Conservation (phyloP, 2,329 filamentous ascomycete genomes). For the Cytospora leucostoma region DNA sequence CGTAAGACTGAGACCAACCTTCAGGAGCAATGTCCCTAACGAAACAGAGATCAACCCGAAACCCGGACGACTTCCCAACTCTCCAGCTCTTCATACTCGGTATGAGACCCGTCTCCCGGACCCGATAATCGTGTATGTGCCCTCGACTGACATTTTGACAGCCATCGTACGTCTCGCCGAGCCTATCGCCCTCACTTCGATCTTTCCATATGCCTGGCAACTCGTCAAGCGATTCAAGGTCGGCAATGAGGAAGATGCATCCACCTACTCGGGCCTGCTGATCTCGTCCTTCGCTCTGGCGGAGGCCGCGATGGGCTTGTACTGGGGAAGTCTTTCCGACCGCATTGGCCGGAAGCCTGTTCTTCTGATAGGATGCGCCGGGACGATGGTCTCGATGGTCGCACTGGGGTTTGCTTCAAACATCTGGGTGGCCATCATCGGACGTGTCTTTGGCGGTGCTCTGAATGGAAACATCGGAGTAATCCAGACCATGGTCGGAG, state of each 20-base stretch:
- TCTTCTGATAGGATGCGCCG: conserved; percentile 75
- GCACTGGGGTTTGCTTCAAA: conserved; percentile 81
- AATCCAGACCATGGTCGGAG: conserved; percentile 90
- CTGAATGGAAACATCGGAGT: conserved; percentile 92
- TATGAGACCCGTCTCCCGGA: conserved; percentile 46
- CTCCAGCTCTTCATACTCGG: conserved; percentile 82
- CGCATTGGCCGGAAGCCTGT: conserved; percentile 79
- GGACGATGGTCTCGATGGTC: conserved; percentile 80
- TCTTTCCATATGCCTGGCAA: conserved; percentile 89
- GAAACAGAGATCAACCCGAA: conserved; percentile 52
- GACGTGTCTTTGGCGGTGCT: conserved; percentile 75
- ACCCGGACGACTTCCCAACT: conserved; percentile 76
- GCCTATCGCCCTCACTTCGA: conserved; percentile 88
- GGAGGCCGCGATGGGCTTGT: conserved; percentile 82
- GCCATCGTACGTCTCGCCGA: conserved; percentile 91
- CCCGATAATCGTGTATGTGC: not conserved
- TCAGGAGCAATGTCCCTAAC: conserved; percentile 54
- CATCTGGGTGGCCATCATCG: conserved; percentile 79
- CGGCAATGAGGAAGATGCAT: conserved; percentile 73
- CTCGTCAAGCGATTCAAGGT: conserved; percentile 76
- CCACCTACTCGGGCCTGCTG: conserved; percentile 83
- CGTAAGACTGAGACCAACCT: conserved; percentile 47
- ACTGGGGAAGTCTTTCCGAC: conserved; percentile 84
- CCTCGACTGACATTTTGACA: conserved; percentile 39
- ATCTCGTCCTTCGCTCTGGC: conserved; percentile 84